Evolutionary conservation across 805 yeast species (phyloP).

Genomic region (Nakazawaea holstii): DNA sequence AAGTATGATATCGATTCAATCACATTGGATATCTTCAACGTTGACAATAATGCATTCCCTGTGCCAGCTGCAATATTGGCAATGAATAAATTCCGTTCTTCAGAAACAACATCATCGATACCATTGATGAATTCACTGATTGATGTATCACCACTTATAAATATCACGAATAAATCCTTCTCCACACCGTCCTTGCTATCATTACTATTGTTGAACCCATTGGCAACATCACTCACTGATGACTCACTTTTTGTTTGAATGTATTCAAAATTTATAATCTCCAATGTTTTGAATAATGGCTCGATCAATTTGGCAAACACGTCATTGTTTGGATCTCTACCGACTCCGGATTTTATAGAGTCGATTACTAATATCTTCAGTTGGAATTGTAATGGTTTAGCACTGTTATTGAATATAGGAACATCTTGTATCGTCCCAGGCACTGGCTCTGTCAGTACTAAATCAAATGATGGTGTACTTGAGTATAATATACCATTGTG

Average conservation of each 20-base stretch:
- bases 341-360: constrained; percentile 44
- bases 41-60: constrained; percentile 75
- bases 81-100: constrained; percentile 15
- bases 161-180: constrained; percentile 37
- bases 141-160: constrained; percentile 86
- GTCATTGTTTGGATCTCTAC: constrained; percentile 26
- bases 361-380: constrained; percentile 31
- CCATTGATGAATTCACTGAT: constrained; percentile 68
- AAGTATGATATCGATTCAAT: constrained; percentile 30
- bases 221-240: constrained; percentile 38
- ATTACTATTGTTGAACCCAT: constrained; percentile 13
- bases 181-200: not conserved
- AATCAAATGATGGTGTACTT: not conserved
- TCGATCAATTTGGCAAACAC: constrained; percentile 36
- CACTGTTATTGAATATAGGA: not conserved
- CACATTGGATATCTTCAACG: constrained; percentile 40
- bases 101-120: too few relatives aligned
- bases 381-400: constrained; percentile 1
- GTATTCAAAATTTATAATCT: constrained; percentile 29
- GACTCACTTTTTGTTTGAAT: constrained; percentile 34
- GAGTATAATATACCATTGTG: not conserved
- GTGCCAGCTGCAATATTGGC: constrained; percentile 71
- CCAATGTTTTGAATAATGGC: constrained; percentile 40
- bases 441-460: not conserved
- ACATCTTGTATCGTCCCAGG: not conserved